Percentiles rank a stretch among this genome's conserved stretches.
These are phyloP conservation scores for Punctularia strigosozonata DNA, from an alignment of 768 basidiomycete species.

Conservation along the genomic window DNA sequence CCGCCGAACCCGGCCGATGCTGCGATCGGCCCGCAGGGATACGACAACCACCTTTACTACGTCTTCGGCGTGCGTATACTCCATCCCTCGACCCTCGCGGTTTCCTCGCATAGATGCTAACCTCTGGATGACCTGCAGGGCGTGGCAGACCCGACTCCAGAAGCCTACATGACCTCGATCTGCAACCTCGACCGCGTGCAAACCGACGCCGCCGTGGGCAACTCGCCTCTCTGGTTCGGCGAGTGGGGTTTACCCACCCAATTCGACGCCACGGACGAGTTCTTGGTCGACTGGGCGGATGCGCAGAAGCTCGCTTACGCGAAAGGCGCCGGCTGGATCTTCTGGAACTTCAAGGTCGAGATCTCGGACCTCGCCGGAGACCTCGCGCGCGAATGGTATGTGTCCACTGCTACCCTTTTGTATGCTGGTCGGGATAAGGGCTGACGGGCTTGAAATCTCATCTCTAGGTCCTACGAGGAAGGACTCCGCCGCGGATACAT, in stretches of 20 bases:
- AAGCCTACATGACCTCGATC: slow-evolving; percentile 53
- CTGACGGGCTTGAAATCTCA: neutral
- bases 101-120: neutral
- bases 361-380: slow-evolving; percentile 36
- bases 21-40: slow-evolving; percentile 55
- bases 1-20: slow-evolving; percentile 64
- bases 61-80: slow-evolving; percentile 36
- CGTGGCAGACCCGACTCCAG: slow-evolving; percentile 51
- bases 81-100: no score
- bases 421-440: neutral
- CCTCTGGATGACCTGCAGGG: slow-evolving; percentile 30
- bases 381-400: slow-evolving; percentile 55
- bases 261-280: slow-evolving; percentile 48
- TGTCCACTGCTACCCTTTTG: neutral
- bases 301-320: slow-evolving; percentile 60
- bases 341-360: slow-evolving; percentile 72
- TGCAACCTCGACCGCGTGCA: slow-evolving; percentile 59
- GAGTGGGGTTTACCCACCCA: slow-evolving; percentile 58
- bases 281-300: slow-evolving; percentile 60
- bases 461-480: slow-evolving; percentile 57
- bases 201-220: slow-evolving; percentile 27
- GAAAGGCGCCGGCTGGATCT: slow-evolving; percentile 54
- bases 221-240: slow-evolving; percentile 42
- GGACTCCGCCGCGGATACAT: slow-evolving; percentile 48
- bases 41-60: slow-evolving; percentile 77